These are phyloP conservation scores for Neofusicoccum kwambonambiense DNA, from an alignment of 2,329 filamentous ascomycete species.

Conservation along the genomic window DNA sequence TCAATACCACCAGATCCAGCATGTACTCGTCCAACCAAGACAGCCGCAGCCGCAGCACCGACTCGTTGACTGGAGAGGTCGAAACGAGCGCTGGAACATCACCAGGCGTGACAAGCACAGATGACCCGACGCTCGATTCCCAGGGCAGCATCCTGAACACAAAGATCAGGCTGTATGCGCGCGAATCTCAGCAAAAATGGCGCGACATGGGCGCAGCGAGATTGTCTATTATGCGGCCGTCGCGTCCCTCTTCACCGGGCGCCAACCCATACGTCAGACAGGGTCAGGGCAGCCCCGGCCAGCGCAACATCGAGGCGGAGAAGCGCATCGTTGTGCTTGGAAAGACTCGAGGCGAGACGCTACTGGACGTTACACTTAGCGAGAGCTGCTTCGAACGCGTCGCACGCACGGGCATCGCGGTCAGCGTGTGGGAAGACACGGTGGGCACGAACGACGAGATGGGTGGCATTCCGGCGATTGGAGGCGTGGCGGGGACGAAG, in stretches of 20 bases:
- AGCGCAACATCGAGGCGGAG: slow-evolving; percentile 55
- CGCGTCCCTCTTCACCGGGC: slow-evolving; percentile 26
- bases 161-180: slow-evolving; percentile 81
- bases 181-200: slow-evolving; percentile 76
- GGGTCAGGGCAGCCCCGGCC: slow-evolving; percentile 35
- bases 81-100: slow-evolving; percentile 32
- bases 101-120: background rate
- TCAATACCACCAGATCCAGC: slow-evolving; percentile 54
- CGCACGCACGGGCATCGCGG: slow-evolving; percentile 80
- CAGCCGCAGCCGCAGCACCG: slow-evolving; percentile 28
- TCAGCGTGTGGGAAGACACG: slow-evolving; percentile 77
- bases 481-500: slow-evolving; percentile 55
- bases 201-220: slow-evolving; percentile 83
- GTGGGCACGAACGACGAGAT: slow-evolving; percentile 52
- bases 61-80: slow-evolving; percentile 18
- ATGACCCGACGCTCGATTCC: slow-evolving; percentile 25
- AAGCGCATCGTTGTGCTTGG: slow-evolving; percentile 81
- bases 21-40: slow-evolving; percentile 43
- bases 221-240: slow-evolving; percentile 76
- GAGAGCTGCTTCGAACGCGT: slow-evolving; percentile 83
- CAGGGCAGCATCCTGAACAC: slow-evolving; percentile 67
- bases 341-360: slow-evolving; percentile 64
- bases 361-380: slow-evolving; percentile 81
- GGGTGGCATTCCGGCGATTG: slow-evolving; percentile 58
- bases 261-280: slow-evolving; percentile 29